Base-by-base conservation (phyloP, 1,284 basidiomycete genomes). In the Volvariella surrecta region DNA sequence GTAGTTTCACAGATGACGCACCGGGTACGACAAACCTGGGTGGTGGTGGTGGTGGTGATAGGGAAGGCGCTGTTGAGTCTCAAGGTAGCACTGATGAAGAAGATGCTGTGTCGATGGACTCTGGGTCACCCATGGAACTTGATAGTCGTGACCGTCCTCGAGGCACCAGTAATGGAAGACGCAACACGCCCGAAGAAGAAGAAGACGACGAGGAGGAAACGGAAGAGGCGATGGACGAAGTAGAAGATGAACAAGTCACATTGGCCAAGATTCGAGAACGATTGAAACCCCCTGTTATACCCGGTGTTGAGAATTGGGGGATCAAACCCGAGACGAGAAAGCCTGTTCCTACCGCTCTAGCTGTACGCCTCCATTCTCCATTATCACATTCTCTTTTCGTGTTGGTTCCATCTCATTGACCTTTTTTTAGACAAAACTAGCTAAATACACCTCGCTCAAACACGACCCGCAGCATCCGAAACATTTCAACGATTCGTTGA, bases 401-500 rank as follows among this genome's bases (percentile, higher is more conserved):
- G 24, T 28, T 21, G 30, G 16, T 30, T 30, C 28, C 10, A 20
- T 11, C 21, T 0, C 20, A 6, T 13, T 17, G 6, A 34, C 38
- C 39, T 44, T 38, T 13, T 32, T 37, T 32, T 0, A 93, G 89
- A 71, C 76, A 1, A 94, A 94, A 60, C 73, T 93, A 13, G 63
- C 74, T 0, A 81, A 84, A 47, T 98, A 87, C 55, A 75, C 79
- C 46, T 58, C 66, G 3, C 74, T 92, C 45, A 95, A 91, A 60
- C 66, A 58, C 39, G 71, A 82, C 49, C 57, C 73, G 2, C 51
- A 49, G 3, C 72, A 77, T 45, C 77, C 85, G n/a, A 82, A 82
- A 50, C 93, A 96, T 58, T 97, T 96, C 68, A 98, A 98, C 60
- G 89, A 92, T 58, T 88, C 88, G 0, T 75, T 99, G 28, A 86